Percentiles rank a stretch among this genome's conserved stretches.
Conservation (phyloP, 179 eudicot species). For the Vitellaria paradoxa region DNA sequence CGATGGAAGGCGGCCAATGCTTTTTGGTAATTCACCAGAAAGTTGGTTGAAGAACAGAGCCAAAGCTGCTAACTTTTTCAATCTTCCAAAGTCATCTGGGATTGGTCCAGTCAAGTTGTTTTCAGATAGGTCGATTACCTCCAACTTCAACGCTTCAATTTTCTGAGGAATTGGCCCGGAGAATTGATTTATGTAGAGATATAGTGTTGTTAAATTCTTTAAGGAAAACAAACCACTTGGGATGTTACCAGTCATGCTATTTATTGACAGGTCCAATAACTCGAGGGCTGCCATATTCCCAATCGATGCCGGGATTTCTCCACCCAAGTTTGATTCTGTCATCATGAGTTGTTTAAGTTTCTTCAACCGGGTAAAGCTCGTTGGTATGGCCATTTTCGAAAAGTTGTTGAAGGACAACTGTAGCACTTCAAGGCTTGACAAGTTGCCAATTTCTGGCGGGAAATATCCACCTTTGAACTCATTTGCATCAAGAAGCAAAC, state of each 20-base stretch:
- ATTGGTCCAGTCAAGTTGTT: conserved; percentile 44
- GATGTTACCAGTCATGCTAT: conserved; percentile 46
- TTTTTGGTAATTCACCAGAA: conserved; percentile 39
- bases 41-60: conserved; percentile 44
- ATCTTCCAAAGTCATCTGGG: conserved; percentile 41
- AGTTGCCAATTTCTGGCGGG: conserved; percentile 59
- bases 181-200: conserved; percentile 40
- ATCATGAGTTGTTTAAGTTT: conserved; percentile 43
- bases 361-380: conserved; percentile 40
- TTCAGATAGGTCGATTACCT: conserved; percentile 36
- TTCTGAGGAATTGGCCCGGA: conserved; percentile 34
- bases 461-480: conserved; percentile 49
- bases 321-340: conserved; percentile 35
- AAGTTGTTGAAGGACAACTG: conserved; percentile 36
- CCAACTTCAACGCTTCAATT: conserved; percentile 26
- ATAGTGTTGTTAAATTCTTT: conserved; percentile 18
- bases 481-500: conserved; percentile 31
- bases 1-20: conserved; percentile 31
- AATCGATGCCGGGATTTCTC: conserved; percentile 31
- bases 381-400: conserved; percentile 36
- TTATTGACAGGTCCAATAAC: conserved; percentile 36
- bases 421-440: conserved; percentile 24
- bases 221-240: conserved; percentile 48
- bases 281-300: conserved; percentile 21
- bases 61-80: conserved; percentile 35